A percentile compares a stretch with the other conserved stretches of the same genome.
Conservation (phyloP, 1,284 basidiomycete genomes). For the Malassezia vespertilionis region DNA sequence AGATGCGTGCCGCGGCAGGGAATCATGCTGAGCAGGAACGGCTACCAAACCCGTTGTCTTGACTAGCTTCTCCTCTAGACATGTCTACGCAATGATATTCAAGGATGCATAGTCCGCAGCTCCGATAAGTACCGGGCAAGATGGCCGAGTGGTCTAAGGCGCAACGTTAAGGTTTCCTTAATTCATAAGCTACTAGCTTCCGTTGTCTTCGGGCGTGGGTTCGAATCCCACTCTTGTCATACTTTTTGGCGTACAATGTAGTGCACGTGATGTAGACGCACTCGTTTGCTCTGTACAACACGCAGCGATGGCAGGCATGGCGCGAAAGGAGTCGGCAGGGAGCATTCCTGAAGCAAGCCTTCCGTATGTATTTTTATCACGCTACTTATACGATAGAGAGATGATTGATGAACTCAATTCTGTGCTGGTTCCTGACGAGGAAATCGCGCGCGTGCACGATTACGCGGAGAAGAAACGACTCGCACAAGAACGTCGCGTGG, state of each 20-base stretch:
- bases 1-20: not conserved
- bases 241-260: conserved; percentile 2
- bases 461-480: not conserved
- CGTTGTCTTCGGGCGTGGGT: conserved; percentile 44
- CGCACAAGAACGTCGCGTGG: not conserved
- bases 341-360: conserved; percentile 12
- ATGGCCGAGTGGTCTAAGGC: conserved; percentile 43
- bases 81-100: no score
- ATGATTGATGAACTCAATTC: conserved; percentile 17
- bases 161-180: conserved; percentile 24
- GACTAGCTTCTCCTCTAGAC: no score
- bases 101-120: no score
- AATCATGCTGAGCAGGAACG: no score
- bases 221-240: conserved; percentile 45
- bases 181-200: conserved; percentile 19
- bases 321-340: not conserved
- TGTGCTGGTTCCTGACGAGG: conserved; percentile 15
- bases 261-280: not conserved
- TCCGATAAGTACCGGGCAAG: conserved; percentile 22
- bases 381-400: not conserved
- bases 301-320: not conserved
- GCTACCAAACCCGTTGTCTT: no score
- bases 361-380: conserved; percentile 1
- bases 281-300: not conserved
- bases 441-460: conserved; percentile 8